Percentiles rank a stretch among this genome's conserved stretches.
Conservation (phyloP, 169 alveolate genomes). For the Plasmodium vivax region DNA sequence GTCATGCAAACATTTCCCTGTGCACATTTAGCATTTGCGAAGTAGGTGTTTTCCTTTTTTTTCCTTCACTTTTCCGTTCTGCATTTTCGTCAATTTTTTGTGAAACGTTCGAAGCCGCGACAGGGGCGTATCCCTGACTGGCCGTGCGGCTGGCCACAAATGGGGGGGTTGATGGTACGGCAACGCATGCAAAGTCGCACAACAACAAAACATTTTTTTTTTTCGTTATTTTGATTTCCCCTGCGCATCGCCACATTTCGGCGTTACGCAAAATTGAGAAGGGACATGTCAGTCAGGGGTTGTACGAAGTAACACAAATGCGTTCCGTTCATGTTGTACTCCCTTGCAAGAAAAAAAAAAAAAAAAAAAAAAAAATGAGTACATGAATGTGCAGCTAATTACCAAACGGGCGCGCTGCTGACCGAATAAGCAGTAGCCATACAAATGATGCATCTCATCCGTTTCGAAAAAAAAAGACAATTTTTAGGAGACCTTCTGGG, state of each 20-base stretch:
- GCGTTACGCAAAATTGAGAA: neutral
- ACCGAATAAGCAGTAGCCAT: neutral
- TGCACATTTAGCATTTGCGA: neutral
- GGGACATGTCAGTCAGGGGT: slow-evolving; percentile 21
- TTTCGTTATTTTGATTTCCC: neutral
- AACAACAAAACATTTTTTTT: neutral
- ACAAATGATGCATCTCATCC: neutral
- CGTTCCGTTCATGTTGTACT: slow-evolving; percentile 72
- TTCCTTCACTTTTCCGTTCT: neutral
- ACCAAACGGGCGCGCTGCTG: neutral
- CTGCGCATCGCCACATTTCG: neutral
- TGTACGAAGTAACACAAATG: slow-evolving; percentile 70
- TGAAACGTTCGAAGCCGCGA: neutral
- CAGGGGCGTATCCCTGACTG: neutral
- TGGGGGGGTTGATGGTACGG: neutral
- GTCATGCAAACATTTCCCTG: neutral
- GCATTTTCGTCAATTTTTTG: neutral
- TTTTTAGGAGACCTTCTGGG: neutral
- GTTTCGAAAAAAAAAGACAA: neutral
- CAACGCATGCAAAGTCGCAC: neutral
- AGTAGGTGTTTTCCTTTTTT: neutral
- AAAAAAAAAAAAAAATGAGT: neutral
- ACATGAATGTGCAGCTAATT: neutral
- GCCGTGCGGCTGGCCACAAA: neutral
- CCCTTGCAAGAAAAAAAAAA: slow-evolving; percentile 37